Conservation (phyloP, 257 asterid genomes). For the Solanum corneliomulleri region DNA sequence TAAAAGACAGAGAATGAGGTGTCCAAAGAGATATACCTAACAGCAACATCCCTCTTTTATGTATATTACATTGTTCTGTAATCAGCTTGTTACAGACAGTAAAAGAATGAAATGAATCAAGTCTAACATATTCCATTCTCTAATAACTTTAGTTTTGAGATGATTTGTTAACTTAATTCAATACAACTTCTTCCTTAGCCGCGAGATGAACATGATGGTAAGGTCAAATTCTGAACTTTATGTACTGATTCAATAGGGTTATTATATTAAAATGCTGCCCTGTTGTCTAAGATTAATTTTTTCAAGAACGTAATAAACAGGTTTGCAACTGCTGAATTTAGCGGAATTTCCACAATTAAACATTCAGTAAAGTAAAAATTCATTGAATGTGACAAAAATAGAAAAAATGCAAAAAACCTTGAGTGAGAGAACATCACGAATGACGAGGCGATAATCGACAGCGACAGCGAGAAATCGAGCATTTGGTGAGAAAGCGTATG, state of each 20-base stretch:
- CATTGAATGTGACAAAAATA: background rate
- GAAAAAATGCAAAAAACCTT: constrained; percentile 34
- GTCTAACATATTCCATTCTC: background rate
- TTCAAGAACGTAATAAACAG: too few relatives aligned
- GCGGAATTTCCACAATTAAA: background rate
- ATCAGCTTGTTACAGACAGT: background rate
- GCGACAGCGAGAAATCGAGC: constrained; percentile 80
- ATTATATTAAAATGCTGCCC: background rate
- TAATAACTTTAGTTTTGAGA: background rate
- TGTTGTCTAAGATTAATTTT: too few relatives aligned
- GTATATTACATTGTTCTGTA: background rate
- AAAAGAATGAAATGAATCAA: background rate
- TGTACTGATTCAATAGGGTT: background rate
- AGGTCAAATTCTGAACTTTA: background rate
- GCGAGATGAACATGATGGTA: background rate
- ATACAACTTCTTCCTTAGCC: background rate
- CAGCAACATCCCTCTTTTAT: background rate
- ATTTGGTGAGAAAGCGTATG: constrained; percentile 85
- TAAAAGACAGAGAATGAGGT: background rate
- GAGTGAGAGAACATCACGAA: constrained; percentile 83
- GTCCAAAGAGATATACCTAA: background rate
- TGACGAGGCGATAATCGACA: constrained; percentile 83
- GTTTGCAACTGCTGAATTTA: background rate
- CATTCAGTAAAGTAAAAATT: background rate
- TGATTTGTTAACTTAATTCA: background rate